phyloP scores from a whole-genome alignment of 1,284 basidiomycete genomes.

The Melampsora larici-populina region DNA sequence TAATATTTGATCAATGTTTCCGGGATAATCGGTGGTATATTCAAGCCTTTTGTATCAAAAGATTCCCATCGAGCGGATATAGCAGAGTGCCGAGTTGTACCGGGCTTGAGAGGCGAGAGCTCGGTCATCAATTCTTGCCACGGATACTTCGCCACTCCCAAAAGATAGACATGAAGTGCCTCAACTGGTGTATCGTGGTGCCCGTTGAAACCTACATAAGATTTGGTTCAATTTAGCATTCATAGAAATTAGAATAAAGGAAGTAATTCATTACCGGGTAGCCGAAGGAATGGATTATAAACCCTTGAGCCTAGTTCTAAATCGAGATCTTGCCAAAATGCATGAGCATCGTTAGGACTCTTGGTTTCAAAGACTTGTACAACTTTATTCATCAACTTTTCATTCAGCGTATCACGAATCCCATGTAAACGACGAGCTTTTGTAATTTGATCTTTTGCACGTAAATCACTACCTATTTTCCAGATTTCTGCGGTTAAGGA shows the following conservation, averaged over 20 bases:
- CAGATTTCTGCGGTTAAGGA: neutral
- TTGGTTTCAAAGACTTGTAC: neutral
- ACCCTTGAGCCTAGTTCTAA: neutral
- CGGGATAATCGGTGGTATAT: constrained; percentile 47
- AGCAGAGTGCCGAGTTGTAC: too few relatives aligned
- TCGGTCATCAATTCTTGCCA: too few relatives aligned
- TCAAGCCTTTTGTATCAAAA: too few relatives aligned
- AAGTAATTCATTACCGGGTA: neutral
- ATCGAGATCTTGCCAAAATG: neutral
- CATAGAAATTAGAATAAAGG: too few relatives aligned
- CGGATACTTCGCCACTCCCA: too few relatives aligned
- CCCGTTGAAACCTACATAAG: constrained; percentile 51
- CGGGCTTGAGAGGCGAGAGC: too few relatives aligned
- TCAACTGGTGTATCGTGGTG: too few relatives aligned
- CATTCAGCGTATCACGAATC: neutral
- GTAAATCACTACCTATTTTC: neutral
- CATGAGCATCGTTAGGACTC: neutral
- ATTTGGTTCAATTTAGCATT: neutral
- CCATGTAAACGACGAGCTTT: neutral
- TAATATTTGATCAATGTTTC: constrained; percentile 52
- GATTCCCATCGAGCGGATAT: too few relatives aligned
- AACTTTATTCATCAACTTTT: neutral
- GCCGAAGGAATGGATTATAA: neutral
- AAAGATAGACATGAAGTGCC: too few relatives aligned
- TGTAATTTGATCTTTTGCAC: neutral